These are phyloP conservation scores for Pythium plurisporium DNA, from an alignment of 352 stramenopile species.

Conservation along the genomic window DNA sequence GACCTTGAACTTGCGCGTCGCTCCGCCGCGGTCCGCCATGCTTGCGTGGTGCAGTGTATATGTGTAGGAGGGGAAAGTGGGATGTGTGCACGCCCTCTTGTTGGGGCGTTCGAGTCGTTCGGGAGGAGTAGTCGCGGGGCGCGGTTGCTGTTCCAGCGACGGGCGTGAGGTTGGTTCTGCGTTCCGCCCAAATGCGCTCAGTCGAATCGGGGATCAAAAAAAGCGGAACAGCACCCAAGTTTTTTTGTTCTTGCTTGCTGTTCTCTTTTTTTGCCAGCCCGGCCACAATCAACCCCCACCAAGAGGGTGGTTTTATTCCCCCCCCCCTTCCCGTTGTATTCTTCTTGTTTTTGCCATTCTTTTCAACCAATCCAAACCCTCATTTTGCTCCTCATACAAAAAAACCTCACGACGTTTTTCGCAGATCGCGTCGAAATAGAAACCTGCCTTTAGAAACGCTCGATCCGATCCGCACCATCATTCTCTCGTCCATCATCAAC, in stretches of 20 bases:
- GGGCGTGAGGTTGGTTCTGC: too few species aligned
- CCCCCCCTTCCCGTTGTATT: too few species aligned
- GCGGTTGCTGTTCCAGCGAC: too few species aligned
- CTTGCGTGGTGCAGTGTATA: conserved; percentile 4
- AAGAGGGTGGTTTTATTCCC: neutral
- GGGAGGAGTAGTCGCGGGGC: too few species aligned
- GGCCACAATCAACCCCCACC: conserved; percentile 2
- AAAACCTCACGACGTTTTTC: neutral
- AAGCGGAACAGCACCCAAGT: conserved; percentile 8
- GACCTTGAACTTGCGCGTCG: conserved; percentile 82
- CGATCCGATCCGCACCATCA: neutral
- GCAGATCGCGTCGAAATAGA: neutral
- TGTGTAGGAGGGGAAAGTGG: neutral
- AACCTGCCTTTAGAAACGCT: neutral
- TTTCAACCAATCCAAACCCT: conserved; percentile 7
- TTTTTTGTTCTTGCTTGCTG: neutral
- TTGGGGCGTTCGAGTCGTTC: too few species aligned
- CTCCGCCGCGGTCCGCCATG: conserved; percentile 48
- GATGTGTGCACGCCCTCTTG: too few species aligned
- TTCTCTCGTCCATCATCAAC: neutral
- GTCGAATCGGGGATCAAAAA: conserved; percentile 7
- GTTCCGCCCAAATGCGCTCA: conserved; percentile 1
- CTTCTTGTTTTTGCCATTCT: neutral
- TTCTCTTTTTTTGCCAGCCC: conserved; percentile 9
- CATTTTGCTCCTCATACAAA: neutral